Evolutionary conservation across 2,329 filamentous ascomycete species (phyloP), one percentile per base, ranked within the genome.

Genomic region (Aureobasidium subglaciale): DNA sequence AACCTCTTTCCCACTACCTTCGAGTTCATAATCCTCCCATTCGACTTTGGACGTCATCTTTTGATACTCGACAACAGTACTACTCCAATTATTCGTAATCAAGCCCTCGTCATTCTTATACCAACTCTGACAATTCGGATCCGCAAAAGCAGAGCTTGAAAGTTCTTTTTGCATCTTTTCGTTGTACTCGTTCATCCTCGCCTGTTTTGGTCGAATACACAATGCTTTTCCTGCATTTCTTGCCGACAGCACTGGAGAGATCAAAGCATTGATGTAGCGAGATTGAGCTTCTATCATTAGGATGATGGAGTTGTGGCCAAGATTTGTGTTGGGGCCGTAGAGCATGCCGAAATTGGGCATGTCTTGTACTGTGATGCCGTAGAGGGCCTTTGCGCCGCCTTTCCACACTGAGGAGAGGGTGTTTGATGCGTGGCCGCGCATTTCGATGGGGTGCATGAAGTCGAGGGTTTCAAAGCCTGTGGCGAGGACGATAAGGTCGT

Each of bases 221-320:
- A 83, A 64, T 0, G 65, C 64, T n/a, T 68, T 58, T 8, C 75
- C 73, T 1, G 66, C 58, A 15, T 63, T 60, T 11, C 73, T 67
- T 0, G 78, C 78, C 7, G 69, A 65, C 1, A 81, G 70, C 1
- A 84, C 72, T 6, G 75, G 70, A 0, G 63, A 62, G 43, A 83
- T 73, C 32, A 83, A 60, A 0, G 69, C 70, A 57, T 75, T 78
- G 56, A 83, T 73, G 62, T 82, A 83, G 2, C 75, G 72, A 3
- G 70, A 73, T 61, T 83, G 80, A 2, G 79, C 74, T 62, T 83
- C 80, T 58, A 83, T 81, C 79, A 82, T 83, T n/a, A 82, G 69
- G 59, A 83, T 78, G 61, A 83, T 82, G 54, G 71, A 75, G 59
- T 80, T 81, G 63, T 80, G 77, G n/a, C 77, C 80, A 0, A 70